Evolutionary conservation across 495 filamentous ascomycete genomes (phyloP).

Genomic region (Penicillium paradoxum): DNA sequence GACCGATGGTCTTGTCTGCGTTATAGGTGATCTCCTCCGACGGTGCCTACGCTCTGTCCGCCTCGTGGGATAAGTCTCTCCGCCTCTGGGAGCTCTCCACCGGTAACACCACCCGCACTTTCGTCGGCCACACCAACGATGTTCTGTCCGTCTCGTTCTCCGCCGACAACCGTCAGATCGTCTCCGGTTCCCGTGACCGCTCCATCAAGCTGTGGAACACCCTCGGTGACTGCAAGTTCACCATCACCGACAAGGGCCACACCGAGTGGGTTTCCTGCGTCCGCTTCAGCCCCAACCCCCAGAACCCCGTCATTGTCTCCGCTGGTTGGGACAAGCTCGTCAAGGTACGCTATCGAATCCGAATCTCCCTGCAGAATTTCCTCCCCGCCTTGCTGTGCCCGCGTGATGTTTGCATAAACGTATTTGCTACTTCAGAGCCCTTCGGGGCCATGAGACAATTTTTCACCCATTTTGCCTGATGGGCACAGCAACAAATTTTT

Average conservation of each 20-base stretch:
- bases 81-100: conserved; percentile 98
- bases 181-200: conserved; percentile 95
- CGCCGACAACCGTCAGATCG: conserved; percentile 99
- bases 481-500: conserved; percentile 28
- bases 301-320: conserved; percentile 99
- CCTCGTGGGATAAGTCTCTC: conserved; percentile 99
- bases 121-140: conserved; percentile 98
- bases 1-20: conserved; percentile 28
- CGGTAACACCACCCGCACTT: conserved; percentile 92
- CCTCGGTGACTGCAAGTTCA: conserved; percentile 99
- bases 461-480: conserved; percentile 85
- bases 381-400: conserved; percentile 21
- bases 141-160: conserved; percentile 99
- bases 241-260: conserved; percentile 99
- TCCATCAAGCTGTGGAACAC: conserved; percentile 99
- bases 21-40: conserved; percentile 97
- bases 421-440: conserved; percentile 99
- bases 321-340: conserved; percentile 99
- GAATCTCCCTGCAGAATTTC: conserved; percentile 5
- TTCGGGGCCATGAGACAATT: conserved; percentile 90
- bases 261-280: conserved; percentile 99
- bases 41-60: conserved; percentile 97
- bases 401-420: conserved; percentile 94
- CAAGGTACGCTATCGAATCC: conserved; percentile 68
- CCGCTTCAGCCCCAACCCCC: conserved; percentile 98